These are phyloP conservation scores for Ustilago xerochloae DNA, from an alignment of 1,284 basidiomycete genomes.

Conservation along the genomic window DNA sequence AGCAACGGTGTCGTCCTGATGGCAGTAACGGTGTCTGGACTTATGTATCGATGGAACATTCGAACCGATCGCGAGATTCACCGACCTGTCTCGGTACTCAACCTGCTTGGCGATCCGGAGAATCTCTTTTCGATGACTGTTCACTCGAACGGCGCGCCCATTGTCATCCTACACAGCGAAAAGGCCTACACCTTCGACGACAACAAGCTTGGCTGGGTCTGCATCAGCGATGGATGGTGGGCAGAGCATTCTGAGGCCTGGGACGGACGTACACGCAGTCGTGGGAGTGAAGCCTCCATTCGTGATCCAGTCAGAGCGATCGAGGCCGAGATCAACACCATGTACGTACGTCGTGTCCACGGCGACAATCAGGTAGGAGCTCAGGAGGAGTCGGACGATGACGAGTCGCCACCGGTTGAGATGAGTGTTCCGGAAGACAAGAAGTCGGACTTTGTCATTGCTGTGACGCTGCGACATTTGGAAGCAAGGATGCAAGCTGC, in stretches of 20 bases:
- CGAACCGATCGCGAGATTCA: conserved; percentile 43
- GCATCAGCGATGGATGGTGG: conserved; percentile 57
- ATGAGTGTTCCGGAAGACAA: conserved; percentile 49
- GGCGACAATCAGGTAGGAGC: conserved; percentile 34
- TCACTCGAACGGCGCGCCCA: conserved; percentile 69
- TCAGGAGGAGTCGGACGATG: conserved; percentile 40
- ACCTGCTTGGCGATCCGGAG: conserved; percentile 49
- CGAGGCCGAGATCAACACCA: conserved; percentile 60
- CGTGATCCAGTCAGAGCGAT: conserved; percentile 57
- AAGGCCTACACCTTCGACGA: conserved; percentile 61
- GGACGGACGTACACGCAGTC: conserved; percentile 55
- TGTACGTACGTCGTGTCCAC: conserved; percentile 46
- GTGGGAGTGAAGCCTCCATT: conserved; percentile 39
- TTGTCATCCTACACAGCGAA: conserved; percentile 54
- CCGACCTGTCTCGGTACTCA: conserved; percentile 48
- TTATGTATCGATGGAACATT: conserved; percentile 61
- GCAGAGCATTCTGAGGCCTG: conserved; percentile 59
- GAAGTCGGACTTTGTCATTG: conserved; percentile 49
- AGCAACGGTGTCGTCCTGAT: conserved; percentile 50
- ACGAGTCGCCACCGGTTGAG: conserved; percentile 26
- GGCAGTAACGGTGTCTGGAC: conserved; percentile 49
- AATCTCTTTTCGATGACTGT: conserved; percentile 49
- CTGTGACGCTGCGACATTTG: conserved; percentile 60
- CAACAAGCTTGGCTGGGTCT: conserved; percentile 50
- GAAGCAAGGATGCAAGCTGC: conserved; percentile 64